phyloP scores from a whole-genome alignment of 2,329 filamentous ascomycete genomes.

The Hypoxylon sp. region DNA sequence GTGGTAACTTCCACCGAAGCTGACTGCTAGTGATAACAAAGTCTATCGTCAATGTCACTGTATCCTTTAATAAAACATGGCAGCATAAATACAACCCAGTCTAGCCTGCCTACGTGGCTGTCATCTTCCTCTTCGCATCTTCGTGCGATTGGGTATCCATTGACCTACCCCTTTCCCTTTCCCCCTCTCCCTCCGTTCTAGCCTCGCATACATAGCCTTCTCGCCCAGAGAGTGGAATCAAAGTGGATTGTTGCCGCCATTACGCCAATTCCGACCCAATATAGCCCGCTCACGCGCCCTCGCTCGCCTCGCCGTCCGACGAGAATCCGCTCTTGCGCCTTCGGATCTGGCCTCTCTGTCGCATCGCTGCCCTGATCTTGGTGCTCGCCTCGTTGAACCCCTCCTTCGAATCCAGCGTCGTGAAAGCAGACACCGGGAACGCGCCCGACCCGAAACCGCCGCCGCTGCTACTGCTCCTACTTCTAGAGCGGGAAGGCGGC shows the following conservation, averaged over 20 bases:
- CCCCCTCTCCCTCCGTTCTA: not conserved
- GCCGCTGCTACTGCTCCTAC: constrained; percentile 59
- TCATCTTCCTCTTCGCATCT: not conserved
- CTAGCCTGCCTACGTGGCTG: not conserved
- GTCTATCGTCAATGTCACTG: not conserved
- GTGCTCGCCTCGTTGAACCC: constrained; percentile 83
- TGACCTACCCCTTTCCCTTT: not conserved
- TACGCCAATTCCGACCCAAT: not conserved
- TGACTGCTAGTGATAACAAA: not conserved
- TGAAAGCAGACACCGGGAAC: constrained; percentile 76
- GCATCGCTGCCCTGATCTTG: constrained; percentile 86
- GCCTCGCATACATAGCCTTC: not conserved
- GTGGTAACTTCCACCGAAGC: too few relatives aligned
- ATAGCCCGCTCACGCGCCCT: constrained; percentile 2
- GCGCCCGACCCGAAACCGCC: constrained; percentile 67
- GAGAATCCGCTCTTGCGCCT: constrained; percentile 59
- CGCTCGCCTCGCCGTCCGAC: constrained; percentile 37
- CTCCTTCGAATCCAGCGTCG: constrained; percentile 68
- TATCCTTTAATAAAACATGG: not conserved
- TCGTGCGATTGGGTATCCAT: not conserved
- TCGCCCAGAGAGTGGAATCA: not conserved
- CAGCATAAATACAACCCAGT: not conserved
- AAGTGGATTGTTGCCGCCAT: not conserved
- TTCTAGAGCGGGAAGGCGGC: constrained; percentile 76
- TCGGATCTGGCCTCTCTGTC: constrained; percentile 71